These are phyloP conservation scores for Amborella trichopoda DNA, from an alignment of 164 flowering plant genomes.

Conservation along the genomic window DNA sequence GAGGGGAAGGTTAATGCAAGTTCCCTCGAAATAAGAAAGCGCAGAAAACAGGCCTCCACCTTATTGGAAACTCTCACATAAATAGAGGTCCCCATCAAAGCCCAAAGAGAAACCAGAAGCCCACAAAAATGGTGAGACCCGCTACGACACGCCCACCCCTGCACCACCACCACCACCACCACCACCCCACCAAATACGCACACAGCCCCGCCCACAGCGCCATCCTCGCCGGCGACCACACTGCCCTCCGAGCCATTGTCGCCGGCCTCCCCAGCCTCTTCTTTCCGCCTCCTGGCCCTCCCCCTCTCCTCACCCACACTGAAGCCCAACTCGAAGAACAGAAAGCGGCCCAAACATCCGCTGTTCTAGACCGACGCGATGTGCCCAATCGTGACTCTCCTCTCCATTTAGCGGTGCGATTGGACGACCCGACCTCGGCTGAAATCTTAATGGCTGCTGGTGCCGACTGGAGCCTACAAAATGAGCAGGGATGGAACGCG, in stretches of 20 bases:
- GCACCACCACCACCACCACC: no score
- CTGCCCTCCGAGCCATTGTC: slow-evolving; percentile 50
- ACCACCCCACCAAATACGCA: slow-evolving; percentile 57
- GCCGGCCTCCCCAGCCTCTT: slow-evolving; percentile 51
- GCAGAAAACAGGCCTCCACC: neutral
- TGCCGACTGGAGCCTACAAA: slow-evolving; percentile 98
- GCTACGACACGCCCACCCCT: no score
- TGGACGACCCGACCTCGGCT: slow-evolving; percentile 65
- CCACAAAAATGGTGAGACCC: slow-evolving; percentile 4
- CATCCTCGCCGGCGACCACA: slow-evolving; percentile 54
- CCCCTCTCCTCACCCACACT: slow-evolving; percentile 59
- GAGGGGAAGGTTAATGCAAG: slow-evolving; percentile 1
- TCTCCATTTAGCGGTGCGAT: slow-evolving; percentile 82
- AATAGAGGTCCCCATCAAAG: slow-evolving; percentile 8
- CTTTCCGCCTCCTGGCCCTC: slow-evolving; percentile 68
- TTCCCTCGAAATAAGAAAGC: neutral
- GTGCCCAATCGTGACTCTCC: slow-evolving; percentile 99
- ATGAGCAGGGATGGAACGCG: slow-evolving; percentile 97
- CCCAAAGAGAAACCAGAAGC: slow-evolving; percentile 11
- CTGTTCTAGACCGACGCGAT: slow-evolving; percentile 78
- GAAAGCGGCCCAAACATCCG: slow-evolving; percentile 63
- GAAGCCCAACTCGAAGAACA: slow-evolving; percentile 73
- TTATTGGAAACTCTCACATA: slow-evolving; percentile 19
- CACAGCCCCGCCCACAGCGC: slow-evolving; percentile 88
- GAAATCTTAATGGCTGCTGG: slow-evolving; percentile 93